Percentiles rank a stretch among this genome's conserved stretches.
Evolutionary conservation across 225 moss, liverwort and hornwort species (phyloP).

Genomic region (Polytrichum formosum): DNA sequence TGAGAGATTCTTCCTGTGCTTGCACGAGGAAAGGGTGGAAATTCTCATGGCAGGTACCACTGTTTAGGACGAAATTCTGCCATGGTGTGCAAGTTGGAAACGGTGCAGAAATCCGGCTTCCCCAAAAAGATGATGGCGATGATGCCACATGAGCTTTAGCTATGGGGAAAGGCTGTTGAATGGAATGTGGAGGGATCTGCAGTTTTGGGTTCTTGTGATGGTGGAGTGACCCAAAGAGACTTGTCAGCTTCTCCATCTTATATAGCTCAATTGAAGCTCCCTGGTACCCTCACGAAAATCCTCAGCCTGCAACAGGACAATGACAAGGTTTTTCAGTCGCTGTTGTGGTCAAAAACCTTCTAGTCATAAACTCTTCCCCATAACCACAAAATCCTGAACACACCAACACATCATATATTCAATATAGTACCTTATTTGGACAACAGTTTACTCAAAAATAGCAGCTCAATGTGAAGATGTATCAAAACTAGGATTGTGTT

Average conservation of each 20-base stretch:
- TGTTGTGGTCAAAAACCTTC: no score
- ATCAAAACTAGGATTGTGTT: no score
- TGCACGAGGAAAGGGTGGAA: slow-evolving; percentile 84
- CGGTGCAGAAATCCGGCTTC: slow-evolving; percentile 26
- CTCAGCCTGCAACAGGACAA: no score
- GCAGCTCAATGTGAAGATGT: no score
- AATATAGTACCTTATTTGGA: no score
- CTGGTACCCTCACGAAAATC: no score
- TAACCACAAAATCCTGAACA: no score
- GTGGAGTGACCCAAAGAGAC: slow-evolving; percentile 30
- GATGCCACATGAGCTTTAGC: slow-evolving; percentile 52
- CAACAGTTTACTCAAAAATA: no score
- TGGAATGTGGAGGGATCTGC: slow-evolving; percentile 9
- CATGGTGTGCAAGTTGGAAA: slow-evolving; percentile 78
- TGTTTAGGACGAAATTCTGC: slow-evolving; percentile 87
- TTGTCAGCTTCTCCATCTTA: slow-evolving; percentile 36
- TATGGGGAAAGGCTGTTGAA: slow-evolving; percentile 61
- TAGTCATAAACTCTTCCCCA: no score
- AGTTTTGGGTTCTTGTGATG: slow-evolving; percentile 18
- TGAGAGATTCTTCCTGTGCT: slow-evolving; percentile 38
- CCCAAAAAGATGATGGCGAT: slow-evolving; percentile 64
- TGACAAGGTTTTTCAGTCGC: no score
- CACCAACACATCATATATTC: no score
- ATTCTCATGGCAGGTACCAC: slow-evolving; percentile 74
- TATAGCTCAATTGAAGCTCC: no score